A percentile compares a stretch with the other conserved stretches of the same genome.
These are phyloP conservation scores for Cladobotryum mycophilum DNA, from an alignment of 2,329 filamentous ascomycete species.

Conservation along the genomic window DNA sequence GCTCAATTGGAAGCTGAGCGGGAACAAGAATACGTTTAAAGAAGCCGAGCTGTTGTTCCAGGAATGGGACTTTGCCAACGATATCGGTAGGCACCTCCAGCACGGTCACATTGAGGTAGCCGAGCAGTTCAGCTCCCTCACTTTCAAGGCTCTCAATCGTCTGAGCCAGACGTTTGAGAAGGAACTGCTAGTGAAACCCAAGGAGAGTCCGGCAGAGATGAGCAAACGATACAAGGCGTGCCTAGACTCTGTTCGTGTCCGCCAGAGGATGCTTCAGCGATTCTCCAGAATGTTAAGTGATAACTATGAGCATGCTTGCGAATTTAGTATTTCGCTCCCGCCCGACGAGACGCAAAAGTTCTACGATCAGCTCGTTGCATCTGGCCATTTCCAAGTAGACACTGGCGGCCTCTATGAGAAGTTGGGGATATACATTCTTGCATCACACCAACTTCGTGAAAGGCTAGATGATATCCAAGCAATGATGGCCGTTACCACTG, in stretches of 20 bases:
- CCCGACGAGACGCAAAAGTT: conserved; percentile 66
- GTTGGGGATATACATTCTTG: conserved; percentile 75
- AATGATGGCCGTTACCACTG: conserved; percentile 66
- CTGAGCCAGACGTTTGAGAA: conserved; percentile 87
- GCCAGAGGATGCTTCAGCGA: conserved; percentile 92
- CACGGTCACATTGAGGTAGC: conserved; percentile 94
- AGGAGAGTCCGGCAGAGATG: conserved; percentile 81
- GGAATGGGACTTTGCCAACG: conserved; percentile 96
- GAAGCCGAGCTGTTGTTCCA: conserved; percentile 95
- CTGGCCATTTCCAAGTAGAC: conserved; percentile 83
- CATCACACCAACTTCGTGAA: conserved; percentile 69
- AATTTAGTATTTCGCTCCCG: conserved; percentile 76
- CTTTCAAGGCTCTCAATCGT: conserved; percentile 83
- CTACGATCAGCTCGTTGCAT: conserved; percentile 71
- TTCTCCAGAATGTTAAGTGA: conserved; percentile 88
- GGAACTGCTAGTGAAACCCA: conserved; percentile 77
- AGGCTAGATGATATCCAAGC: conserved; percentile 76
- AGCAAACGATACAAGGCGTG: conserved; percentile 96
- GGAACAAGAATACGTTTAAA: conserved; percentile 99
- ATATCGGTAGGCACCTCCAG: conserved; percentile 84
- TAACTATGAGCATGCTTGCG: conserved; percentile 92
- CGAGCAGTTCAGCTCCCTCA: conserved; percentile 92
- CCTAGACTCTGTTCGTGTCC: conserved; percentile 89
- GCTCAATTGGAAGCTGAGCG: conserved; percentile 93
- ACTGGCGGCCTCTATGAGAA: conserved; percentile 58